Conservation (phyloP, 2,329 filamentous ascomycete genomes). For the Monosporascus sp. region DNA sequence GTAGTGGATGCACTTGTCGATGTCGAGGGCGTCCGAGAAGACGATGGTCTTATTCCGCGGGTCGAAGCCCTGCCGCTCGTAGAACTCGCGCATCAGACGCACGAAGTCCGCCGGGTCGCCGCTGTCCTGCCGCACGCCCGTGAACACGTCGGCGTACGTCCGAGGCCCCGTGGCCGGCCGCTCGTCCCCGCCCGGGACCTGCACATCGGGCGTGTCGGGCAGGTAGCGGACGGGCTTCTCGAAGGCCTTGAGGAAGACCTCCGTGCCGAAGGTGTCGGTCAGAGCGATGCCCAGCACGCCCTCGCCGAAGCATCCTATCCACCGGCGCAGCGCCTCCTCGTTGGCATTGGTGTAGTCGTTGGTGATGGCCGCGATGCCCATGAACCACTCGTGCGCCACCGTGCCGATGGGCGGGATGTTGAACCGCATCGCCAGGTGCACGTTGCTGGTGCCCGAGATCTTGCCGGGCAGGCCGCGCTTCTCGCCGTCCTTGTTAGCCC, state of each 20-base stretch:
- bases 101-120: conserved; percentile 80
- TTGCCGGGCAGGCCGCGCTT: conserved; percentile 63
- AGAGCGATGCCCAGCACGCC: conserved; percentile 80
- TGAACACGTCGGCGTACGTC: conserved; percentile 77
- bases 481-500: conserved; percentile 67
- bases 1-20: conserved; percentile 87
- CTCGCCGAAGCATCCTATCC: conserved; percentile 86
- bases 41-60: conserved; percentile 78
- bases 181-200: conserved; percentile 36
- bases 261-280: conserved; percentile 94
- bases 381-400: conserved; percentile 96
- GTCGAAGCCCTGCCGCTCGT: conserved; percentile 67
- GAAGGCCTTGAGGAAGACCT: conserved; percentile 82
- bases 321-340: conserved; percentile 77
- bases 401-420: conserved; percentile 81
- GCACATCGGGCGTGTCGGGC: conserved; percentile 31
- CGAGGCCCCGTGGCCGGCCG: conserved; percentile 37
- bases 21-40: conserved; percentile 91
- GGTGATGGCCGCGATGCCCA: conserved; percentile 91
- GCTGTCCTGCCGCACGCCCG: conserved; percentile 84
- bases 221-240: conserved; percentile 53
- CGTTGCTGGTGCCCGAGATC: conserved; percentile 88
- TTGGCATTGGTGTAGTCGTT: conserved; percentile 81
- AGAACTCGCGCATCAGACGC: conserved; percentile 74
- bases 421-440: conserved; percentile 94